phyloP scores from a whole-genome alignment of 768 basidiomycete species.

The Boletus subparvulus region DNA sequence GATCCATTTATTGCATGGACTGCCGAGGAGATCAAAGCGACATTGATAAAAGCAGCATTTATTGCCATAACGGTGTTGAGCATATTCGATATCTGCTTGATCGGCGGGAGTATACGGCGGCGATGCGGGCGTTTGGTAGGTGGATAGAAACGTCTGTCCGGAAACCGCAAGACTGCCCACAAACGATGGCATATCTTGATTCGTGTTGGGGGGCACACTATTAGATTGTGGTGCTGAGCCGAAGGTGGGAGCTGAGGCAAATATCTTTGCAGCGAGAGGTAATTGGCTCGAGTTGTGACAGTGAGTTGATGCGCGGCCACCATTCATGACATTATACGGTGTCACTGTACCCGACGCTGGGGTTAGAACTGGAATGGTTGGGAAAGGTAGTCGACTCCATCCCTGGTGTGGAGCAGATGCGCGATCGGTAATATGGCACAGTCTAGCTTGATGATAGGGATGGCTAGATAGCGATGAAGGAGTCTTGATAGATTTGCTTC shows the following conservation, averaged over 20 bases:
- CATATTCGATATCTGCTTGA: conserved; percentile 24
- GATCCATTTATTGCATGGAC: conserved; percentile 27
- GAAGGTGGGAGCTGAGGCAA: not conserved
- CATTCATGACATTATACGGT: not conserved
- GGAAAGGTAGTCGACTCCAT: not conserved
- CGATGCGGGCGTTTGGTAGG: not conserved
- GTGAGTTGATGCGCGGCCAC: not conserved
- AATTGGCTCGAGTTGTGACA: not conserved
- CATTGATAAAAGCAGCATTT: conserved; percentile 25
- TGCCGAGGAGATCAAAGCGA: conserved; percentile 24
- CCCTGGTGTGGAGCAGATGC: conserved; percentile 2
- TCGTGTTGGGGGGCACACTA: not conserved
- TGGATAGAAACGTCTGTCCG: not conserved
- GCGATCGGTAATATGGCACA: conserved; percentile 14
- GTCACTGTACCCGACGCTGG: not conserved
- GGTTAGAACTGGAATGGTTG: not conserved
- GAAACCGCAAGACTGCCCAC: not conserved
- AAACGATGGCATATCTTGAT: conserved; percentile 1
- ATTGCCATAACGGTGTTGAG: conserved; percentile 16
- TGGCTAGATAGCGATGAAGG: conserved; percentile 8
- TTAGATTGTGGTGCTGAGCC: conserved; percentile 1
- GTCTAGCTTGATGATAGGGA: conserved; percentile 17
- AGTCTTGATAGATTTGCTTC: conserved; percentile 3
- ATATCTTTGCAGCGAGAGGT: not conserved
- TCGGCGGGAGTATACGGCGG: conserved; percentile 4